Conservation (phyloP, 768 basidiomycete species). For the Phlebiopsis flavidoalba region DNA sequence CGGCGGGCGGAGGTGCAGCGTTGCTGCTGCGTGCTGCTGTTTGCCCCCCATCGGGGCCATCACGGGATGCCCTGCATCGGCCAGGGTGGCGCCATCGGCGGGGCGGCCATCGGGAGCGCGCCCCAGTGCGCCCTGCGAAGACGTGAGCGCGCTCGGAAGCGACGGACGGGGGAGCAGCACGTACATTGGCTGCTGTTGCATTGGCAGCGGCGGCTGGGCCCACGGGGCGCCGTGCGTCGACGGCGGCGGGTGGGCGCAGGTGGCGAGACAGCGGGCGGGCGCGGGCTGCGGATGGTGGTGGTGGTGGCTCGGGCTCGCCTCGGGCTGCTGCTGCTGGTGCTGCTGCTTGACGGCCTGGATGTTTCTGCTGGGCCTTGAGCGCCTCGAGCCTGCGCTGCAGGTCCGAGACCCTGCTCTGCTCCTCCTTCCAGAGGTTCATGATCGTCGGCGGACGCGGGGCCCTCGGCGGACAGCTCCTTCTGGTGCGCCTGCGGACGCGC, state of each 20-base stretch:
- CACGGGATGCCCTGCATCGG: too few species aligned
- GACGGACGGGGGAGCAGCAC: too few species aligned
- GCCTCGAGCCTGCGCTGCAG: not conserved
- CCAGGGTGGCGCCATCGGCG: too few species aligned
- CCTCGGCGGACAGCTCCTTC: not conserved
- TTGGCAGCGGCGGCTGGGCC: too few species aligned
- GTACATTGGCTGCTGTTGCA: too few species aligned
- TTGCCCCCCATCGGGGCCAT: too few species aligned
- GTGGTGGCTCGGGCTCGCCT: not conserved
- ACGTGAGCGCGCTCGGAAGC: too few species aligned
- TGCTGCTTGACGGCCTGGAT: not conserved
- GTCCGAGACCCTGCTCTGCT: constrained; percentile 4
- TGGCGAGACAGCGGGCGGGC: not conserved
- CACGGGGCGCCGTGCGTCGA: too few species aligned
- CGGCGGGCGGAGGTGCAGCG: too few species aligned
- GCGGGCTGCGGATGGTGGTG: not conserved
- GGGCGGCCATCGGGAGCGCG: not conserved
- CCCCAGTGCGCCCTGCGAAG: not conserved
- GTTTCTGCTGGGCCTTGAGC: not conserved
- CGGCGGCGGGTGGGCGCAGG: not conserved
- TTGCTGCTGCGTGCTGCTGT: too few species aligned
- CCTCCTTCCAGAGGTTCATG: not conserved
- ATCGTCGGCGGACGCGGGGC: not conserved
- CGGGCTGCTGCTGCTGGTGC: not conserved
- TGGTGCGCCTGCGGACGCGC: not conserved